Evolutionary conservation across 768 basidiomycete species (phyloP).

Genomic region (Calocybe cyanea): DNA sequence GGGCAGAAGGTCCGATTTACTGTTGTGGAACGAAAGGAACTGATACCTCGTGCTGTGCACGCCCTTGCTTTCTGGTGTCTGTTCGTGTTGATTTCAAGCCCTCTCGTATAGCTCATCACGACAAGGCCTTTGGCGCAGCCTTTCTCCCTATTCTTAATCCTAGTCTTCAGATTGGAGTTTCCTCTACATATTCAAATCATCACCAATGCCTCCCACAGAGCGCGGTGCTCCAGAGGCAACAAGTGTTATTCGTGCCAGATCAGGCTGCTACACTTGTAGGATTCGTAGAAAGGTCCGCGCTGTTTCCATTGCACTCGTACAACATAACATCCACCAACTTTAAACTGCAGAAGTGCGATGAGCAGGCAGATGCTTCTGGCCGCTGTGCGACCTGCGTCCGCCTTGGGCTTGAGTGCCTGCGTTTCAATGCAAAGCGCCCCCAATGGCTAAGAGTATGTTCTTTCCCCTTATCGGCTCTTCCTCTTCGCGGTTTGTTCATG

Average conservation of each 20-base stretch:
- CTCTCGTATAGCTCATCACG: too few relatives aligned
- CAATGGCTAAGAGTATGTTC: conserved; percentile 76
- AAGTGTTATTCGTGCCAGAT: conserved; percentile 81
- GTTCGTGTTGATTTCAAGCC: too few relatives aligned
- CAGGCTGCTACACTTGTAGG: conserved; percentile 86
- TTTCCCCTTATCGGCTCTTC: not conserved
- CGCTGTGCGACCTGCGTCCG: conserved; percentile 75
- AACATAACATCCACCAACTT: too few relatives aligned
- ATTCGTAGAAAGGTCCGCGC: conserved; percentile 75
- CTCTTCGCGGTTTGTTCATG: conserved; percentile 2
- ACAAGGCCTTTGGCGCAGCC: too few relatives aligned
- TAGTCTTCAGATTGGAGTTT: too few relatives aligned
- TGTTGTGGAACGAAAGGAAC: too few relatives aligned
- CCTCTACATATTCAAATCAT: too few relatives aligned
- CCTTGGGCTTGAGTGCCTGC: conserved; percentile 79
- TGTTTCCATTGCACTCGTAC: too few relatives aligned
- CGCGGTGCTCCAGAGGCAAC: conserved; percentile 66
- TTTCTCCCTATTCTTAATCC: too few relatives aligned
- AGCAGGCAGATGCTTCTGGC: conserved; percentile 56
- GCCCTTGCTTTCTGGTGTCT: too few relatives aligned
- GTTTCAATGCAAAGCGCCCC: conserved; percentile 81
- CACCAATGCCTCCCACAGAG: conserved; percentile 40
- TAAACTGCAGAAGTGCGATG: conserved; percentile 74
- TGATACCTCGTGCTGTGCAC: too few relatives aligned
- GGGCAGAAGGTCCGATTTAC: too few relatives aligned